Evolutionary conservation across 371 early-diverging fungal genomes (phyloP).

Genomic region (Batkoa obscura): DNA sequence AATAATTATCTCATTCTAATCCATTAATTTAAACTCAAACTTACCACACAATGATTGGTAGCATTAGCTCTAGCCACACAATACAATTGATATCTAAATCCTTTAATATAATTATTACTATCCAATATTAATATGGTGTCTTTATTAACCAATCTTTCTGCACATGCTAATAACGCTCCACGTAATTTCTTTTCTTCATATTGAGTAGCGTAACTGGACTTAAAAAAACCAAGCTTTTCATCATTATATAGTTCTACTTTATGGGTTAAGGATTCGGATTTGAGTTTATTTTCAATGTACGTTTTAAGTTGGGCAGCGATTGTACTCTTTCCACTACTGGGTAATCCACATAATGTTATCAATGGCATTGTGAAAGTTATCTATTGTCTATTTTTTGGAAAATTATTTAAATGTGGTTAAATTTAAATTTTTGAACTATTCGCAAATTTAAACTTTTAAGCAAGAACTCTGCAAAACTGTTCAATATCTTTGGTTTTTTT

Average conservation of each 20-base stretch:
- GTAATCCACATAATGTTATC: constrained; percentile 2
- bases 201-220: not conserved
- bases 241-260: not conserved
- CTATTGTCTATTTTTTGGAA: no score
- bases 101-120: constrained; percentile 91
- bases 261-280: not conserved
- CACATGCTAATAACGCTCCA: constrained; percentile 69
- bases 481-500: no score
- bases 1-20: not conserved
- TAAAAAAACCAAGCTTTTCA: not conserved
- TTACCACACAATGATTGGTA: constrained; percentile 76
- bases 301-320: not conserved
- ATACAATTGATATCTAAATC: constrained; percentile 90
- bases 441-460: no score
- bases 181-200: constrained; percentile 81
- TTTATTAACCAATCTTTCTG: constrained; percentile 60
- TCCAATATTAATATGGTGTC: constrained; percentile 82
- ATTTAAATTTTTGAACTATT: no score
- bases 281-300: not conserved
- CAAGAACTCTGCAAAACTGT: no score
- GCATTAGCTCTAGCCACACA: constrained; percentile 72
- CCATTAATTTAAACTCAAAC: no score
- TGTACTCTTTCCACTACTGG: constrained; percentile 2
- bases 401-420: no score
- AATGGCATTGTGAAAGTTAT: no score